Base-by-base conservation (phyloP, 768 basidiomycete species). In the Amanita molliuscula region DNA sequence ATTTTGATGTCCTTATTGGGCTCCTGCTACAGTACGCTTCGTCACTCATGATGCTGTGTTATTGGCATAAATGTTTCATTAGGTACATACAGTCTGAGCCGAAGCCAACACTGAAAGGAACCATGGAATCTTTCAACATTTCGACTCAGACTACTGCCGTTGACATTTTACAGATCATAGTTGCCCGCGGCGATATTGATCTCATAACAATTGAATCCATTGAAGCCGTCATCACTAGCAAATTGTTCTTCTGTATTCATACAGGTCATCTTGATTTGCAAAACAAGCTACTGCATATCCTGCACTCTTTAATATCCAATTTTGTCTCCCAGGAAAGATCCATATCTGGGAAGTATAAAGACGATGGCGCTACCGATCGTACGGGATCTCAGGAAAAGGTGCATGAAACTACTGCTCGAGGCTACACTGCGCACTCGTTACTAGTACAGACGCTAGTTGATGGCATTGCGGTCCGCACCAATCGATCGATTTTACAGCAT, bases 241-340 rank as follows among this genome's bases (percentile, higher is more conserved):
- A 89, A 62, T 74, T 95, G 1, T 92, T 79, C 62, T 71, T 77
- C 43, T 82, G 75, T 41, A 70, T 96, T 28, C 87, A 94, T 60
- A 67, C 70, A 18, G 68, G 66, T 34, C 75, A 82, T 31, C 76
- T 92, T 35, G 88, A 95, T 58, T 71, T 93, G 11, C 96, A 98
- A 69, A 93, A 89, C 72, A 95, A 93, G 62, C 76, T 95, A 44
- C 76, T 98, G 3, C 91, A 93, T 60, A 78, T 95, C 10, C 76
- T 98, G 0, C 94, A 97, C 60, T 84, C 88, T 0, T 68, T 92
- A 28, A 79, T 81, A 3, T 75, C 70, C 1, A 54, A 71, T 23
- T 59, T 60, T 20, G 58, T 70, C 4, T 71, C 68, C 29, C 51
- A 61, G 52, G 45, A 61, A 49, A 54, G 54, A 50, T 58, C 62